These are phyloP conservation scores for Fusarium incarnatum DNA, from an alignment of 2,329 filamentous ascomycete species.

Conservation along the genomic window DNA sequence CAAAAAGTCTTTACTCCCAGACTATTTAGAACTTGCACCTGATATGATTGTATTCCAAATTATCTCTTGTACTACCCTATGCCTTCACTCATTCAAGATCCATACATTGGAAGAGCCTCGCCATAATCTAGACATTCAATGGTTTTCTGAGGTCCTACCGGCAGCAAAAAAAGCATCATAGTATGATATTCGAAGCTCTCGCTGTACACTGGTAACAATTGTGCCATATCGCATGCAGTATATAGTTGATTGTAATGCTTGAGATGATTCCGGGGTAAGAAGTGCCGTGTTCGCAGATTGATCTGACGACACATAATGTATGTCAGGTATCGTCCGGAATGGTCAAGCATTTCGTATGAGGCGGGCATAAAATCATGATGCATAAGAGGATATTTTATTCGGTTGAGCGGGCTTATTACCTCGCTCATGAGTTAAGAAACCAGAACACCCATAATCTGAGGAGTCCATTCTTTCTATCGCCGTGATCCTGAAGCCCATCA, in stretches of 20 bases:
- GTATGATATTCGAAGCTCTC: not conserved
- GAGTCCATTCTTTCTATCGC: slow-evolving; percentile 28
- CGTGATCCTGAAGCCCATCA: slow-evolving; percentile 30
- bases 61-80: not conserved
- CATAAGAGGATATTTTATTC: slow-evolving; percentile 27
- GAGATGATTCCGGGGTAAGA: not conserved
- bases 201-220: not conserved
- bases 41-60: not conserved
- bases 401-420: slow-evolving; percentile 8
- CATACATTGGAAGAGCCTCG: not conserved
- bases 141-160: not conserved
- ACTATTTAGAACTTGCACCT: too few species aligned
- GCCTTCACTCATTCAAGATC: not conserved
- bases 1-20: not conserved
- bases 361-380: not conserved
- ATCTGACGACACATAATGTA: not conserved
- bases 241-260: not conserved
- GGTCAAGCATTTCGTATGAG: too few species aligned
- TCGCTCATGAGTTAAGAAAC: slow-evolving; percentile 20
- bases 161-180: not conserved
- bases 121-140: not conserved
- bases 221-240: not conserved
- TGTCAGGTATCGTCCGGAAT: not conserved
- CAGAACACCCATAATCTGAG: slow-evolving; percentile 18
- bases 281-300: not conserved